Base-by-base conservation (phyloP, 352 stramenopile genomes). In the Salisapilia sapeloensis region DNA sequence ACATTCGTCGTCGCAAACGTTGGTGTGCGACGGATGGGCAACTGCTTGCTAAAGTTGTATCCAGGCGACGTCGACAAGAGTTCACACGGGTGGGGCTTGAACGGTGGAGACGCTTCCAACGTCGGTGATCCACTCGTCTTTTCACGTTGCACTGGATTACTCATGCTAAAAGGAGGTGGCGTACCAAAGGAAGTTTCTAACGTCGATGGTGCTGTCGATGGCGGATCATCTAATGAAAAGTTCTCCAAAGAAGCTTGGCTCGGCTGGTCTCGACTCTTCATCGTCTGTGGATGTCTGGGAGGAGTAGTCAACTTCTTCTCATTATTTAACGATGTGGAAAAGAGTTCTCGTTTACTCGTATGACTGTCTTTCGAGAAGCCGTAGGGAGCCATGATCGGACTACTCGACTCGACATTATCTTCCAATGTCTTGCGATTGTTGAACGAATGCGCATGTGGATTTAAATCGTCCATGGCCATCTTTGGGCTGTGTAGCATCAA, bases 31-130 rank as follows among this genome's bases (percentile, higher is more conserved):
- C 64, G 60, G 50, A 24, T 53, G 40, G 14, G 47, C 25, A 60
- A 78, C 19, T 75, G 71, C 42, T 76, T 85, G 40, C 52, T 76
- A 46, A 79, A 75, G 9, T 58, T 74, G 38, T 82, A 82, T 0
- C 60, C 70, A 18, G 70, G 70, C 3, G 70, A 82, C 2, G 64
- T 81, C 2, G 66, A 85, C 5, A 81, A 40, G 19, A 84, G 26
- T 28, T 85, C 70, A 9, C 56, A 55, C 1, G 70, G 65, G 29
- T 81, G 82, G 3, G 59, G 50, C 44, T 78, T 56, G 16, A 82
- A 82, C 8, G 65, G 61, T 12, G 70, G 70, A 28, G 24, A 9
- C 24, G 24, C 24, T n/a, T 12, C 19, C 25, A 14, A 19, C 15
- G 19, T 2, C 4, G n/a, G 17, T 67, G 21, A 71, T 63, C 2